Conservation (phyloP, 148 eudicot genomes). For the Silene uniflora region DNA sequence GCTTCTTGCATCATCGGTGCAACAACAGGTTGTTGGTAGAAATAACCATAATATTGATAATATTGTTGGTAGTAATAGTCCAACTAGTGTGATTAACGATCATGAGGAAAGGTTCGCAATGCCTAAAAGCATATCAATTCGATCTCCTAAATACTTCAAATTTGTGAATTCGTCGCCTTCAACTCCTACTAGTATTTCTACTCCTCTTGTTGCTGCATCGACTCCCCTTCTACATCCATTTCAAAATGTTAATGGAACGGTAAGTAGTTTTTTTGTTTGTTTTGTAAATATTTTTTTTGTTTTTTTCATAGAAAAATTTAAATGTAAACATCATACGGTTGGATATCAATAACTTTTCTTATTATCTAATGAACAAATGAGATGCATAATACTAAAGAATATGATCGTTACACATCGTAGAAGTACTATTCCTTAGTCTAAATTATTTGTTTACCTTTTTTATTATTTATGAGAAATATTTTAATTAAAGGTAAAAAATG, state of each 20-base stretch:
- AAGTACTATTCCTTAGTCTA: too few species aligned
- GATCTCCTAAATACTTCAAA: constrained; percentile 50
- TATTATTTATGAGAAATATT: too few species aligned
- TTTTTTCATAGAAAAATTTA: too few species aligned
- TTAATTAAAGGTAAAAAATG: too few species aligned
- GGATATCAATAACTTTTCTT: too few species aligned
- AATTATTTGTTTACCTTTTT: too few species aligned
- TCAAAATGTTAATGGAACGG: constrained; percentile 20
- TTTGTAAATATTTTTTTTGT: background rate
- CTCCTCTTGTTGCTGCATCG: background rate
- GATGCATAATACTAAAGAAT: too few species aligned
- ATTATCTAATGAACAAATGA: too few species aligned
- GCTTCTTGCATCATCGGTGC: constrained; percentile 19
- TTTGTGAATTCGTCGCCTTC: constrained; percentile 4
- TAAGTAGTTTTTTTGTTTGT: background rate
- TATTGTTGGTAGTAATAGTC: constrained; percentile 28
- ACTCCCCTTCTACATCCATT: constrained; percentile 1
- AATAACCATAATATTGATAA: background rate
- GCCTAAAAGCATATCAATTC: constrained; percentile 65
- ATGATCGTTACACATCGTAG: too few species aligned
- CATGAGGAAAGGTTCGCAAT: constrained; percentile 21
- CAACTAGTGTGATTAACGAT: constrained; percentile 37
- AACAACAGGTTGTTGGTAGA: background rate
- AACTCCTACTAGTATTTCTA: background rate
- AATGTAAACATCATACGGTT: too few species aligned